Percentiles rank a stretch among this genome's conserved stretches.
phyloP scores from a whole-genome alignment of 208 protist genomes.

The Trypanosoma lewisi region DNA sequence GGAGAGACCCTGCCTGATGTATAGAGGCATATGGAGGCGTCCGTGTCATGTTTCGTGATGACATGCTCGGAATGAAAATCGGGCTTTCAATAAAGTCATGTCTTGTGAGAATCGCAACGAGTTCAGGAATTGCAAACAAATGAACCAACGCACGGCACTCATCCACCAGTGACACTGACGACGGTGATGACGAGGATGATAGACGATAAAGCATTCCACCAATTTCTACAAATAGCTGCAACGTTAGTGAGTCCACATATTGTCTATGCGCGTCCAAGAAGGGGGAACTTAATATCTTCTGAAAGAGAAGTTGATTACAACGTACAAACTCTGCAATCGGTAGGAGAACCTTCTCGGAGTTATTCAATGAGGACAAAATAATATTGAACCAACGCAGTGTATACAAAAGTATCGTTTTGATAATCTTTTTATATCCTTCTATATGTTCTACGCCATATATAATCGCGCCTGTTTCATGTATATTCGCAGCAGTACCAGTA shows the following conservation, averaged over 20 bases:
- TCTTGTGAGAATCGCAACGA: conserved; percentile 40
- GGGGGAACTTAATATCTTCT: conserved; percentile 48
- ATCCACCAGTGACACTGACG: conserved; percentile 47
- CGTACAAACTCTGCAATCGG: conserved; percentile 65
- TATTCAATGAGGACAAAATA: conserved; percentile 46
- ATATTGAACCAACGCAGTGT: conserved; percentile 67
- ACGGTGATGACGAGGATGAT: conserved; percentile 47
- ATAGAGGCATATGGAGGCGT: background rate
- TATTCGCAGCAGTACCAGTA: conserved; percentile 8
- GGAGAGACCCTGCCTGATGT: conserved; percentile 12
- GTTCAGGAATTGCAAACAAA: conserved; percentile 54
- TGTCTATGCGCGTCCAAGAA: conserved; percentile 15
- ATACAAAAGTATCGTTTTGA: conserved; percentile 53
- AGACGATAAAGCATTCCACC: conserved; percentile 53
- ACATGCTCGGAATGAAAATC: conserved; percentile 10
- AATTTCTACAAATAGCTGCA: conserved; percentile 60
- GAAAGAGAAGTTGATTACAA: conserved; percentile 53
- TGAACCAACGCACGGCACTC: conserved; percentile 56
- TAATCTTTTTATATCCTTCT: conserved; percentile 64
- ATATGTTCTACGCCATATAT: conserved; percentile 28
- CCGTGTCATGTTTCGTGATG: background rate
- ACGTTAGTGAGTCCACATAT: conserved; percentile 33
- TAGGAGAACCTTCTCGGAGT: conserved; percentile 42
- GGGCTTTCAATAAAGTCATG: conserved; percentile 34
- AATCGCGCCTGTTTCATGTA: no score